phyloP scores from a whole-genome alignment of 495 filamentous ascomycete genomes.

The Aspergillus wentii region DNA sequence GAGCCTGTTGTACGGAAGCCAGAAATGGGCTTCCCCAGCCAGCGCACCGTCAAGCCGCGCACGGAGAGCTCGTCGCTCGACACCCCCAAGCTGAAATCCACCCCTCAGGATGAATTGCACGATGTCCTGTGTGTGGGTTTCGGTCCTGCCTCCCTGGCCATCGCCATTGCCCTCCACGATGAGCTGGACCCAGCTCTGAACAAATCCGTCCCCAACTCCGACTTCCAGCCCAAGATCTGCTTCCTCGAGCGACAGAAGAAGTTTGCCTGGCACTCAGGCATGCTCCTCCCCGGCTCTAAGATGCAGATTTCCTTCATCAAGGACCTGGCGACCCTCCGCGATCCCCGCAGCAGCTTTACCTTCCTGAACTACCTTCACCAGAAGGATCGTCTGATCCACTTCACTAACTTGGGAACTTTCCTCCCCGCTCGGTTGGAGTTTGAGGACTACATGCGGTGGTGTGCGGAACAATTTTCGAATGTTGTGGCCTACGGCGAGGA shows the following conservation, averaged over 20 bases:
- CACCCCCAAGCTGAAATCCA: constrained; percentile 18
- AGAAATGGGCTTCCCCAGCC: constrained; percentile 15
- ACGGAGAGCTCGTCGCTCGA: constrained; percentile 9
- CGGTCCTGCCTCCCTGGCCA: constrained; percentile 88
- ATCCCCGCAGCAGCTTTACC: constrained; percentile 87
- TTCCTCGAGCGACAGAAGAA: constrained; percentile 81
- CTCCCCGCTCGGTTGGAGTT: constrained; percentile 82
- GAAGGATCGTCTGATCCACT: constrained; percentile 74
- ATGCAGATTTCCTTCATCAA: constrained; percentile 99
- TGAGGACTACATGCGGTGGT: constrained; percentile 94
- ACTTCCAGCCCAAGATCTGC: constrained; percentile 58
- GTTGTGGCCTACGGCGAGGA: constrained; percentile 75
- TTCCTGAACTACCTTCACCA: constrained; percentile 90
- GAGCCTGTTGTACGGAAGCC: constrained; percentile 17
- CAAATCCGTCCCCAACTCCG: constrained; percentile 16
- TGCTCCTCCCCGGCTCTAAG: constrained; percentile 86
- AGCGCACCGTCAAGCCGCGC: constrained; percentile 19
- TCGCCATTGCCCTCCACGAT: constrained; percentile 86
- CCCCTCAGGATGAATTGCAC: constrained; percentile 53
- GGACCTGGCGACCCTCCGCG: constrained; percentile 82
- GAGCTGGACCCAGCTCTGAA: constrained; percentile 36
- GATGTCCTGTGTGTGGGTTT: constrained; percentile 92
- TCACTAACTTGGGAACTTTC: constrained; percentile 88
- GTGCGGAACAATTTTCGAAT: constrained; percentile 72
- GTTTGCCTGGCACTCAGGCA: constrained; percentile 92